These are phyloP conservation scores for Botrytis byssoidea DNA, from an alignment of 2,329 filamentous ascomycete genomes.

Conservation along the genomic window DNA sequence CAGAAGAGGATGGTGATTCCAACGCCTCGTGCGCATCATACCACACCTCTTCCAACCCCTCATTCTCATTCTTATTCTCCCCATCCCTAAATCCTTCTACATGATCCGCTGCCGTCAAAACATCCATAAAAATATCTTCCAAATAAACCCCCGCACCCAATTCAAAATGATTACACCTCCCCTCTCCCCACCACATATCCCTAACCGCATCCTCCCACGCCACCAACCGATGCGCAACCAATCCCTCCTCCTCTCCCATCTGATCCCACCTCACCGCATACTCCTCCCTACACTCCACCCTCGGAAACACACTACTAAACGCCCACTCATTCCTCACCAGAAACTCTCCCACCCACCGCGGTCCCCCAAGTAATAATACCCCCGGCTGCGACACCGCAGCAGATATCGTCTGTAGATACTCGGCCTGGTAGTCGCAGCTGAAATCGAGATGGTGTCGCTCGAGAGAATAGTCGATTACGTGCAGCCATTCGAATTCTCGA, in stretches of 20 bases:
- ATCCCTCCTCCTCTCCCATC: constrained; percentile 12
- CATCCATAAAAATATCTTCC: constrained; percentile 13
- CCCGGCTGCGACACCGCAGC: constrained; percentile 11
- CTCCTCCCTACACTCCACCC: constrained; percentile 5
- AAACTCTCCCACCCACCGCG: constrained; percentile 19
- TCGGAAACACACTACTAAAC: constrained; percentile 18
- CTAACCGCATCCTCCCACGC: constrained; percentile 14
- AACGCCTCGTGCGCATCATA: not conserved
- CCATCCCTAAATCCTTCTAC: not conserved
- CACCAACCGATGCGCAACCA: constrained; percentile 9
- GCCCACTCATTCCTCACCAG: not conserved
- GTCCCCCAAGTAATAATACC: constrained; percentile 14
- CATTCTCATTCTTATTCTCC: not conserved
- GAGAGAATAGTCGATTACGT: constrained; percentile 18
- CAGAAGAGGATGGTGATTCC: not conserved
- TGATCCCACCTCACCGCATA: constrained; percentile 16
- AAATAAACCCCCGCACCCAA: not conserved
- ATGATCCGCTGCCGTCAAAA: constrained; percentile 11
- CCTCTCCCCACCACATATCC: constrained; percentile 6
- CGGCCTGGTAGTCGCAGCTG: not conserved
- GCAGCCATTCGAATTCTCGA: constrained; percentile 18
- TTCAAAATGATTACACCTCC: constrained; percentile 18
- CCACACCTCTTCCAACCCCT: not conserved
- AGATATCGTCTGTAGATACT: constrained; percentile 6
- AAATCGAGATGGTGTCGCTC: constrained; percentile 4